Conservation (phyloP, 1,139 yeast genomes). For the Taphrina sp. region DNA sequence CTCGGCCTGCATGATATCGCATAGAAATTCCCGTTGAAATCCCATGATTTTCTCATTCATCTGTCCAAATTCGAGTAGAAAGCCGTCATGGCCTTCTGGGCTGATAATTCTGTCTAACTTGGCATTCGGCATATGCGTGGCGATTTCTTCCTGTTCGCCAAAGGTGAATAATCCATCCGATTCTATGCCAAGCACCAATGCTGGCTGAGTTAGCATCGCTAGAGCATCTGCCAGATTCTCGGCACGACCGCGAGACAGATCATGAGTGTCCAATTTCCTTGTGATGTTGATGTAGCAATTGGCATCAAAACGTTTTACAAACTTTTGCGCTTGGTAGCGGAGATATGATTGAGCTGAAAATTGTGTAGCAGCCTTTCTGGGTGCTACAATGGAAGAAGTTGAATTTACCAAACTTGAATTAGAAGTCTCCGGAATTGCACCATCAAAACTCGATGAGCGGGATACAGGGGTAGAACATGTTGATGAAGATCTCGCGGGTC, state of each 20-base stretch:
- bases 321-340: slow-evolving; percentile 89
- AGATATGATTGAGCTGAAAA: slow-evolving; percentile 94
- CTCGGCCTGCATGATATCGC: slow-evolving; percentile 58
- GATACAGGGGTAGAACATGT: slow-evolving; percentile 13
- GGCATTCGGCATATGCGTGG: slow-evolving; percentile 70
- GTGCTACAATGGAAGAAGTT: background rate
- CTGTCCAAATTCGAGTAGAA: slow-evolving; percentile 78
- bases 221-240: slow-evolving; percentile 53
- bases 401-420: slow-evolving; percentile 8
- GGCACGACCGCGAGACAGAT: slow-evolving; percentile 77
- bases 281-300: slow-evolving; percentile 93
- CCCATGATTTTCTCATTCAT: slow-evolving; percentile 69
- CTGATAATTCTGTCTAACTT: slow-evolving; percentile 69
- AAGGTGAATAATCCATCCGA: slow-evolving; percentile 92
- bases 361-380: slow-evolving; percentile 63
- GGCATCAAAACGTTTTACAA: slow-evolving; percentile 86
- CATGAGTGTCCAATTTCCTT: slow-evolving; percentile 91
- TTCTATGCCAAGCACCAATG: slow-evolving; percentile 79
- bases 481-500: slow-evolving; percentile 36
- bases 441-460: slow-evolving; percentile 24
- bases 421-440: background rate
- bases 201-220: slow-evolving; percentile 62
- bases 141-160: slow-evolving; percentile 82
- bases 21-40: slow-evolving; percentile 59
- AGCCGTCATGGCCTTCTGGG: slow-evolving; percentile 99